Evolutionary conservation across 768 basidiomycete genomes (phyloP), one percentile per base, ranked within the genome.

Genomic region (Tephrocybe rancida): DNA sequence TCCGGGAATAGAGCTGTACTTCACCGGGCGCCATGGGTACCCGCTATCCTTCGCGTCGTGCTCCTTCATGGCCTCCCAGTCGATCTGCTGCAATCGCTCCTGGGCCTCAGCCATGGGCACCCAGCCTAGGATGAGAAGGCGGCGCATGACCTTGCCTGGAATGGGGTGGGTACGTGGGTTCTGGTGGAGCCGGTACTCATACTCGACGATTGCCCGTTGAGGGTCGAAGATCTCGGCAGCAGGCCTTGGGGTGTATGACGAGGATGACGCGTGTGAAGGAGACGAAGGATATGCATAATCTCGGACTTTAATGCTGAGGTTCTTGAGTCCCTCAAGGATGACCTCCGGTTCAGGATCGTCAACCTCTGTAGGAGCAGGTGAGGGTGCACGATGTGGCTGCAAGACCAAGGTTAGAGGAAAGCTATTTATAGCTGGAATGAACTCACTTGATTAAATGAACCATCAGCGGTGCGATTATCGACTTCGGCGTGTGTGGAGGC

Each of bases 91-190:
- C 8, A 70, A 70, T 3, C 72, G 61, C 6, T 50, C 61, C 9
- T 58, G 43, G 11, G 73, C 62, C 45, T 80, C 77, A 5, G 59
- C 63, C 44, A 56, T 44, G 9, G 62, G 64, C 3, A 79, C 55
- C 77, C 79, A 80, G 7, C 68, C 66, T 11, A 77, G 54, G 19
- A 69, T 65, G 14, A 79, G 52, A 1, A 80, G 63, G 4, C 76
- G 68, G 0, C 73, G 67, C 9, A 77, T 58, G 2, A 65, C 68
- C 43, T 70, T 73, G 7, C 76, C 78, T 2, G 63, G 38, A 13
- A 80, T 65, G 2, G 78, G 68, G 14, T 61, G 50, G 1, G 52
- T 63, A 26, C 73, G 70, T 0, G 64, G 62, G 1, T 48, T 18
- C 26, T 70, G 67, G 2, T 61, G 35, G 48, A 76, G 66, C 1